These are phyloP conservation scores for Haplosporangium sp. DNA, from an alignment of 371 early-diverging fungal genomes.

Conservation along the genomic window DNA sequence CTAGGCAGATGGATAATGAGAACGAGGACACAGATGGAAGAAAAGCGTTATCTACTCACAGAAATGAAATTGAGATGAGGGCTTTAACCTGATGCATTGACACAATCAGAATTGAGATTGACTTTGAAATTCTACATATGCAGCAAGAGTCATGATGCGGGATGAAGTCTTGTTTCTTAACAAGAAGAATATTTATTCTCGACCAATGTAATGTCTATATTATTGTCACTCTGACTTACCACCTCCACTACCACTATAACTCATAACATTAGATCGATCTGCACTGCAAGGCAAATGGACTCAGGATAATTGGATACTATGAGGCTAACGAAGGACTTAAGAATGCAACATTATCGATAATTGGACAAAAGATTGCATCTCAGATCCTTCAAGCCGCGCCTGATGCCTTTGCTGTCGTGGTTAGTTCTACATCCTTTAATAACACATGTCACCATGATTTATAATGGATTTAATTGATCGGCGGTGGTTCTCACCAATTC, in stretches of 20 bases:
- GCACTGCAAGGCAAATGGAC: constrained; percentile 59
- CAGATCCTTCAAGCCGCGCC: constrained; percentile 59
- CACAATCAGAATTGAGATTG: background rate
- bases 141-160: background rate
- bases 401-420: constrained; percentile 60
- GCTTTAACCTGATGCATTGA: background rate
- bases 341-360: constrained; percentile 61
- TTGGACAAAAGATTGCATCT: constrained; percentile 65
- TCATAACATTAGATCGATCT: constrained; percentile 60
- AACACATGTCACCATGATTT: background rate
- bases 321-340: constrained; percentile 65
- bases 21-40: background rate
- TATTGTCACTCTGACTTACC: background rate
- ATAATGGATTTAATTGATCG: background rate
- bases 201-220: background rate
- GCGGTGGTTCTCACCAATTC: background rate
- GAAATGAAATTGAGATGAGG: background rate
- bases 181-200: background rate
- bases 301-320: constrained; percentile 73
- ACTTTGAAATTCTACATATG: background rate
- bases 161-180: background rate
- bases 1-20: background rate
- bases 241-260: background rate
- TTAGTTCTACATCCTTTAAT: constrained; percentile 23
- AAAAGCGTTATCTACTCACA: background rate